Evolutionary conservation across 2,329 filamentous ascomycete species (phyloP).

Genomic region (Phyllosticta paracitricarpa): DNA sequence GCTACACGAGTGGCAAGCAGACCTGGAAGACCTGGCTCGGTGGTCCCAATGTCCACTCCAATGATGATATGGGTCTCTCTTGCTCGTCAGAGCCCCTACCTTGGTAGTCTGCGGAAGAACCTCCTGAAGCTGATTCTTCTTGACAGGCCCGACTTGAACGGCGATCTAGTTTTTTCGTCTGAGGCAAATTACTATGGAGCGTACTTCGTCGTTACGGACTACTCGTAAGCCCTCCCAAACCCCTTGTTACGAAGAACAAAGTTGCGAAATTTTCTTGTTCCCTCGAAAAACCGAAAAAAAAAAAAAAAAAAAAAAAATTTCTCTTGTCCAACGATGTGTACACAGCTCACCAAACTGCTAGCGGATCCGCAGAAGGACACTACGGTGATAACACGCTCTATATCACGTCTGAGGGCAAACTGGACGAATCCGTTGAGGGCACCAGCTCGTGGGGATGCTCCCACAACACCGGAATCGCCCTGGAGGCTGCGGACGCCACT

Average conservation of each 20-base stretch:
- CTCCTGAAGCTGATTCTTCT: background rate
- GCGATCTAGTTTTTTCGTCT: conserved; percentile 51
- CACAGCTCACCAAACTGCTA: too few relatives aligned
- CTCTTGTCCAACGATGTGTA: too few relatives aligned
- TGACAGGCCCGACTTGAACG: conserved; percentile 45
- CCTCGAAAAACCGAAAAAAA: too few relatives aligned
- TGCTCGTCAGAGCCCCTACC: conserved; percentile 17
- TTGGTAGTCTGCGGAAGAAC: too few relatives aligned
- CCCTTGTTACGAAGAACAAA: too few relatives aligned
- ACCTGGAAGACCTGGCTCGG: conserved; percentile 51
- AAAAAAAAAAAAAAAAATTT: too few relatives aligned
- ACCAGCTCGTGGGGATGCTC: conserved; percentile 51
- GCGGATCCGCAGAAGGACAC: conserved; percentile 38
- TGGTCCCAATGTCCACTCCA: conserved; percentile 43
- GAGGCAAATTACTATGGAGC: conserved; percentile 48
- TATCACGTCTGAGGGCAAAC: conserved; percentile 37
- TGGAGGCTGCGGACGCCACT: conserved; percentile 48
- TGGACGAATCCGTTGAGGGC: conserved; percentile 43
- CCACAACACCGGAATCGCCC: conserved; percentile 55
- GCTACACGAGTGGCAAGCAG: conserved; percentile 45
- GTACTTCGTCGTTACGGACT: conserved; percentile 52
- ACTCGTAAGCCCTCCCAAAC: conserved; percentile 23
- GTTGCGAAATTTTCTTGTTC: too few relatives aligned
- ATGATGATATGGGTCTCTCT: conserved; percentile 31
- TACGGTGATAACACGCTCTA: conserved; percentile 50